Conservation (phyloP, 805 yeast species). For the Saccharomycopsis synnaedendra region DNA sequence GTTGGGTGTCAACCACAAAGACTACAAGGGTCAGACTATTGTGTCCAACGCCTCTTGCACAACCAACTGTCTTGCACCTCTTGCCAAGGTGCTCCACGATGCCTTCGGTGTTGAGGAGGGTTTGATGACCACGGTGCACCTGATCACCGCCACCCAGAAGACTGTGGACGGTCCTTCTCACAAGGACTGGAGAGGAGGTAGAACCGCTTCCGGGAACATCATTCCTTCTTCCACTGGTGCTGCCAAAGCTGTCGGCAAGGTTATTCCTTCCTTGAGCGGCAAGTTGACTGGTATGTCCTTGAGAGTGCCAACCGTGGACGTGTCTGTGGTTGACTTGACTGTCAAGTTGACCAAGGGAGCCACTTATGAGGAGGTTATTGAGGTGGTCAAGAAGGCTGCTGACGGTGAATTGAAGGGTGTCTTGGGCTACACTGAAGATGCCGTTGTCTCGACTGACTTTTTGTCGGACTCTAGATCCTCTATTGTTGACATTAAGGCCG, state of each 20-base stretch:
- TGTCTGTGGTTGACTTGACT: slow-evolving; percentile 62
- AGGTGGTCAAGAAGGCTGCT: slow-evolving; percentile 45
- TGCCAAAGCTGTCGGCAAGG: slow-evolving; percentile 69
- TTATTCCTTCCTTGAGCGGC: slow-evolving; percentile 60
- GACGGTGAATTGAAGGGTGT: slow-evolving; percentile 52
- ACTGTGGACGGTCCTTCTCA: slow-evolving; percentile 71
- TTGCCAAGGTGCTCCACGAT: slow-evolving; percentile 59
- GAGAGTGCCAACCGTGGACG: slow-evolving; percentile 68
- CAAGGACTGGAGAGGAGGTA: slow-evolving; percentile 76
- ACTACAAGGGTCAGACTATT: slow-evolving; percentile 46
- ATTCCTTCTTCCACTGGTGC: slow-evolving; percentile 72
- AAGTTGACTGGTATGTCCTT: slow-evolving; percentile 65
- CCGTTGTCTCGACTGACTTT: slow-evolving; percentile 63
- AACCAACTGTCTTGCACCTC: slow-evolving; percentile 66
- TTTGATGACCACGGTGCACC: slow-evolving; percentile 66
- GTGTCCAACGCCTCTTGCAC: slow-evolving; percentile 67
- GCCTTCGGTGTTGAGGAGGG: slow-evolving; percentile 61
- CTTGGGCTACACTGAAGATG: slow-evolving; percentile 60
- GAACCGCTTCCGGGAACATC: slow-evolving; percentile 67
- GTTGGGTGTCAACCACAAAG: slow-evolving; percentile 55
- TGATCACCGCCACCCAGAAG: slow-evolving; percentile 63
- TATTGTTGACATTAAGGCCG: slow-evolving; percentile 59
- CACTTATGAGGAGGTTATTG: slow-evolving; percentile 54
- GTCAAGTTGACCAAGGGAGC: slow-evolving; percentile 43
- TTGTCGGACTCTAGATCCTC: slow-evolving; percentile 51